Base-by-base conservation (phyloP, 805 yeast genomes). In the Wickerhamiella galacta region DNA sequence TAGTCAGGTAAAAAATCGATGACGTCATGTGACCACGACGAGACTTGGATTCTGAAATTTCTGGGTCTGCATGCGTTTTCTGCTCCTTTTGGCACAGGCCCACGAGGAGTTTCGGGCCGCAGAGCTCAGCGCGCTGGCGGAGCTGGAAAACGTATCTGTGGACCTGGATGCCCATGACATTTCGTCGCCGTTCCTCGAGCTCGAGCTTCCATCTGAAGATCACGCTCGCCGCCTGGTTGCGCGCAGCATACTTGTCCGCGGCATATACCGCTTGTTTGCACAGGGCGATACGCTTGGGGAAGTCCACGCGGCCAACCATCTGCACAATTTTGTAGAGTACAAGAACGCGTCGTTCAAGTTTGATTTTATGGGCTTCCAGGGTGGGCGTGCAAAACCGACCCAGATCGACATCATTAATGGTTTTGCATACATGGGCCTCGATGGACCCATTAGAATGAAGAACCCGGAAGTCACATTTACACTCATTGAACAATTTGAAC, bases 251-350 rank as follows among this genome's bases (percentile, higher is more conserved):
- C 56, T 87, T 25, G 63, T 76, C 3, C 67, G 73, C 37, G 80
- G 80, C 0, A 71, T 87, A 20, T 90, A 81, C 50, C 93, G 85
- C 45, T 54, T 79, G 3, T 83, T 90, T 81, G 93, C 93, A 0
- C 54, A 62, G 31, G 95, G 90, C 1, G 38, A 40, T 0, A 57
- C 61, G 3, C 49, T 71, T 33, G 73, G 66, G 0, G 64, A 61
- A 22, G 51, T 85, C 24, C 95, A 83, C 47, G 54, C 51, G 8
- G 57, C 56, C 32, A 62, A 73, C 11, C 52, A 58, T 38, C 20
- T 51, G 39, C 39, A 60, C 46, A 39, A 56, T 54, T 26, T 23
- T 27, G 28, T 27, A 14, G 45, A 46, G 2, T 71, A 64, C 49
- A 58, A 60, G 29, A 40, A 60, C 2, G 48, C 56, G 25, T 57